phyloP scores from a whole-genome alignment of 805 yeast species.

The Kodamaea jinghongensis region DNA sequence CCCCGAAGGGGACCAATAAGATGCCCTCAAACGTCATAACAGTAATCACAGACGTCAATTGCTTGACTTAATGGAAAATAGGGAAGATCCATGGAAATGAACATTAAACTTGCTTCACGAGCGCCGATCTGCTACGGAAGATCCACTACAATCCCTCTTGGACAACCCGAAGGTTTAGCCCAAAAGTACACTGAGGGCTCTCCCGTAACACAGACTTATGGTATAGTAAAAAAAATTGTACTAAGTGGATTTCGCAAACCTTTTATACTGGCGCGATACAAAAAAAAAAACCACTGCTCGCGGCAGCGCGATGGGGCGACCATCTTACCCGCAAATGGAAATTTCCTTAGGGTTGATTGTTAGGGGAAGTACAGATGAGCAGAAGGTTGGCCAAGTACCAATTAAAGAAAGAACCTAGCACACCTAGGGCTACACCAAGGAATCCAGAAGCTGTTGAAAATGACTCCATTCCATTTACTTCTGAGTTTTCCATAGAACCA shows the following conservation, averaged over 20 bases:
- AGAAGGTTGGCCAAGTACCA: constrained; percentile 31
- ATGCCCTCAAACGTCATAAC: constrained; percentile 20
- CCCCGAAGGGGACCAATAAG: constrained; percentile 44
- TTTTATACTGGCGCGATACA: constrained; percentile 11
- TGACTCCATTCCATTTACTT: constrained; percentile 33
- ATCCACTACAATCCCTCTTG: constrained; percentile 30
- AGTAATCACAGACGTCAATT: constrained; percentile 16
- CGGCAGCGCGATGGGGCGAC: constrained; percentile 1
- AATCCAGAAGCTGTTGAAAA: constrained; percentile 6
- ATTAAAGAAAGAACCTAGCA: constrained; percentile 16
- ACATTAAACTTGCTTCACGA: constrained; percentile 57
- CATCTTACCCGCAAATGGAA: constrained; percentile 13
- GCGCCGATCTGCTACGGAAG: constrained; percentile 65
- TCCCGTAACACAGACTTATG: constrained; percentile 54
- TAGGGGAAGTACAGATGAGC: constrained; percentile 20
- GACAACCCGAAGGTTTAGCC: constrained; percentile 33
- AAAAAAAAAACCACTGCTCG: neutral
- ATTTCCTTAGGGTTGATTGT: constrained; percentile 5
- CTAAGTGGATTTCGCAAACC: constrained; percentile 1
- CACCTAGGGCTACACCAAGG: neutral
- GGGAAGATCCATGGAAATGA: constrained; percentile 7
- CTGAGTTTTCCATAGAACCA: constrained; percentile 32
- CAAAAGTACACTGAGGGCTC: constrained; percentile 37
- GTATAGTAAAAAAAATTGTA: neutral
- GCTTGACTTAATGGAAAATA: constrained; percentile 15